Base-by-base conservation (phyloP, 2,329 filamentous ascomycete species). In the Alternaria ventricosa region DNA sequence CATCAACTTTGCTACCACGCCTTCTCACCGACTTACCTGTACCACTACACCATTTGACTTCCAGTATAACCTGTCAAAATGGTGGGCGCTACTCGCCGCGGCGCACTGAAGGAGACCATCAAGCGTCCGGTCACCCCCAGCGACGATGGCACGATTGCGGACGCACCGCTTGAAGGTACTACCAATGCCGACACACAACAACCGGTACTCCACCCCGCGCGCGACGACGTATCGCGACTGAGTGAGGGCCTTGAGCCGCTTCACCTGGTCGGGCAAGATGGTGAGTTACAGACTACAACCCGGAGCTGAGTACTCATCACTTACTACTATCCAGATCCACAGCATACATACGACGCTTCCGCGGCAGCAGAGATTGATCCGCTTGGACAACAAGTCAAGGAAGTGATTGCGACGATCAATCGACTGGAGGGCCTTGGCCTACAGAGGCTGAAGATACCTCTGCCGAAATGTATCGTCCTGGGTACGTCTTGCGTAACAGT, bases 381-480 rank as follows among this genome's bases (percentile, higher is more conserved):
- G 7, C 87, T 93, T 5, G 89, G 89, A 0, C 83, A 85, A n/a
- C 85, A 88, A 49, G 80, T 91, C 1, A 91, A 90, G 55, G 84
- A 86, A 0, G 87, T 89, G 53, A 89, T 93, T 3, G 84, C 91
- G 50, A 87, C 87, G 0, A 85, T 93, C 0, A 87, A 87, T 12
- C 66, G 67, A 51, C 85, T 97, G 0, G 88, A 92, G 55, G 85
- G 89, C 6, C 85, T 95, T 0, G 92, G 91, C 0, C 89, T 97
- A 1, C 89, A 91, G 54, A 87, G 91, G 18, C 87, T 89, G 5
- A 73, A 83, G 0, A 87, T 93, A 0, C 87, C 88, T 0, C 82
- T 97, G 0, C 93, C 94, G 0, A 92, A 93, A 69, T 88, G 96
- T 10, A 91, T 95, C 6, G 87, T 97, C 0, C 88, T 97, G 0